Conservation (phyloP, 2,329 filamentous ascomycete species). For the Trichothecium roseum region DNA sequence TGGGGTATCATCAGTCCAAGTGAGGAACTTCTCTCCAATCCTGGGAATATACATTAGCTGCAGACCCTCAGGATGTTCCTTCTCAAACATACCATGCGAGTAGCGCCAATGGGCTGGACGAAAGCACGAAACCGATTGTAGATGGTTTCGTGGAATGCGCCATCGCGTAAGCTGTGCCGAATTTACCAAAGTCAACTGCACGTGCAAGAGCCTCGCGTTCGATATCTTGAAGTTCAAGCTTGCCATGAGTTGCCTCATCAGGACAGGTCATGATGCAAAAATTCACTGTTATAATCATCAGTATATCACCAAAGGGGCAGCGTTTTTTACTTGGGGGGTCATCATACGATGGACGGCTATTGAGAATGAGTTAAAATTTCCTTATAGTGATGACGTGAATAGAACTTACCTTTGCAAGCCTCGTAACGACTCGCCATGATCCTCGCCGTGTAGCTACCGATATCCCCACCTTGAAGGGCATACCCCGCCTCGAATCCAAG, state of each 20-base stretch:
- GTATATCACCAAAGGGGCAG: too few relatives aligned
- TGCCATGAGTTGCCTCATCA: too few relatives aligned
- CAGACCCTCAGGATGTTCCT: too few relatives aligned
- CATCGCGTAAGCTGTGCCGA: conserved; percentile 5
- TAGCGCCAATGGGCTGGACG: conserved; percentile 41
- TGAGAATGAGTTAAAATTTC: too few relatives aligned
- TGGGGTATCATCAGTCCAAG: conserved; percentile 36
- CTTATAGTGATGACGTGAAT: too few relatives aligned
- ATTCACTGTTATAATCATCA: too few relatives aligned
- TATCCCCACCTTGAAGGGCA: conserved; percentile 6
- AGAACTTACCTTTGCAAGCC: conserved; percentile 1
- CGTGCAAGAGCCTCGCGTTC: too few relatives aligned
- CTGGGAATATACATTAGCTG: conserved; percentile 11
- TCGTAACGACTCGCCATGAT: neutral
- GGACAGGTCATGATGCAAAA: too few relatives aligned
- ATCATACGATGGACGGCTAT: too few relatives aligned
- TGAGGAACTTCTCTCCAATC: conserved; percentile 46
- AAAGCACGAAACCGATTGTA: conserved; percentile 5
- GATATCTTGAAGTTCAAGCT: too few relatives aligned
- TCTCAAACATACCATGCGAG: conserved; percentile 33
- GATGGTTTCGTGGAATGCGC: conserved; percentile 6
- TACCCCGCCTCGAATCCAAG: conserved; percentile 5
- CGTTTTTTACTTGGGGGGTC: too few relatives aligned
- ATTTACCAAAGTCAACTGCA: neutral
- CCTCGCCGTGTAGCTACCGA: neutral